Evolutionary conservation across 345 rosid genomes (phyloP), one percentile per base, ranked within the genome.

Genomic region (Lumnitzera racemosa): DNA sequence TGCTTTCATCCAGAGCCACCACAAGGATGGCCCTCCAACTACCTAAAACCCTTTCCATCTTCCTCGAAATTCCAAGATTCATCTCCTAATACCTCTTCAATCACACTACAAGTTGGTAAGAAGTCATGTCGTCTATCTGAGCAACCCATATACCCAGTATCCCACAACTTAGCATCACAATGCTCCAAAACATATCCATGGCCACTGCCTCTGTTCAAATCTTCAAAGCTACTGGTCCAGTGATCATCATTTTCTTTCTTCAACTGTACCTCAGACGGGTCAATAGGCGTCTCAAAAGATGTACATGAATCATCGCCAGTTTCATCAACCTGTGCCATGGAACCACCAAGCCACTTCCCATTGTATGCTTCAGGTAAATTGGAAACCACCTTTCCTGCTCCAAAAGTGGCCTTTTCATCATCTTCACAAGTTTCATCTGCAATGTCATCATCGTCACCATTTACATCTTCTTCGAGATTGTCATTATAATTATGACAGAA

Each of bases 1-100:
- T 36, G 43, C 43, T 7, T 36, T 36, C 43, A 36, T 4, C 43
- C 9, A 36, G 10, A 4, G 43, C 43, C 43, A 36, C 43, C 11
- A 9, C 5, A 36, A 36, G 0, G 7, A 36, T 36, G 43, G 10
- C 43, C 43, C 11, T 3, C 43, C 43, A 5, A 16, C 54, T 51
- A 64, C 13, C 67, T 20, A 20, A 61, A 31, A 15, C 65, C 65
- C 14, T 67, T 67, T 51, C 53, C 49, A 23, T 59, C 60, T 57
- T 36, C 56, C 61, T 62, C 58, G 59, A 17, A 43, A 68, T 78
- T 65, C 67, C 74, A 79, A 12, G 87, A 63, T 20, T 62, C 78
- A 27, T 74, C 78, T n/a, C 85, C 81, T 14, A 80, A 83, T 2
- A 80, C 79, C 70, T 80, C 85, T 61, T 80, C 80, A n/a, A 80